Conservation (phyloP, 2,329 filamentous ascomycete genomes). For the Penicillium sp. region DNA sequence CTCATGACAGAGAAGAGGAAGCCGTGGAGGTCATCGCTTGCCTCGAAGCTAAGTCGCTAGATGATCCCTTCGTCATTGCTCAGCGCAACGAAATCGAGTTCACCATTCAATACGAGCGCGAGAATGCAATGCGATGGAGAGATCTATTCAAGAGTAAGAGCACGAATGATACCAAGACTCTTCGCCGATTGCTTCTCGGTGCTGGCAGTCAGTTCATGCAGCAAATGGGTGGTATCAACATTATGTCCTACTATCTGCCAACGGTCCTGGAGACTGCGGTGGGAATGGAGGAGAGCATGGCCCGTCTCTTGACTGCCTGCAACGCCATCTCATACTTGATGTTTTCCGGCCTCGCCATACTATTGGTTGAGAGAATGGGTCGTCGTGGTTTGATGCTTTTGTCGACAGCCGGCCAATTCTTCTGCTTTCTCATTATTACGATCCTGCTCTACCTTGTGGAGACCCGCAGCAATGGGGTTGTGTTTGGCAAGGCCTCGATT, state of each 20-base stretch:
- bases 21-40: constrained; percentile 46
- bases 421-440: constrained; percentile 51
- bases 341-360: constrained; percentile 42
- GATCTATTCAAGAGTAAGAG: constrained; percentile 42
- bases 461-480: not conserved
- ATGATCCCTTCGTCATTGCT: constrained; percentile 48
- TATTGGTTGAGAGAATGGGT: constrained; percentile 50
- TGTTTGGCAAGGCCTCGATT: constrained; percentile 7
- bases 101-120: constrained; percentile 49
- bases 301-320: constrained; percentile 46
- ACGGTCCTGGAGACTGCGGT: constrained; percentile 46
- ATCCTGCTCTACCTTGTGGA: constrained; percentile 33
- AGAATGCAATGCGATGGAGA: constrained; percentile 51
- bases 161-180: constrained; percentile 16
- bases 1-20: constrained; percentile 45
- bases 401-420: constrained; percentile 48
- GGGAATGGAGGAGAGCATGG: constrained; percentile 34
- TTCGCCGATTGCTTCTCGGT: constrained; percentile 14
- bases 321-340: constrained; percentile 49
- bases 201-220: constrained; percentile 19
- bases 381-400: constrained; percentile 51
- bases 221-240: constrained; percentile 20
- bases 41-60: constrained; percentile 45
- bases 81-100: constrained; percentile 49
- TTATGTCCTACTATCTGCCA: constrained; percentile 20